Conservation (phyloP, 345 rosid species). For the Lenwebbia sp. region DNA sequence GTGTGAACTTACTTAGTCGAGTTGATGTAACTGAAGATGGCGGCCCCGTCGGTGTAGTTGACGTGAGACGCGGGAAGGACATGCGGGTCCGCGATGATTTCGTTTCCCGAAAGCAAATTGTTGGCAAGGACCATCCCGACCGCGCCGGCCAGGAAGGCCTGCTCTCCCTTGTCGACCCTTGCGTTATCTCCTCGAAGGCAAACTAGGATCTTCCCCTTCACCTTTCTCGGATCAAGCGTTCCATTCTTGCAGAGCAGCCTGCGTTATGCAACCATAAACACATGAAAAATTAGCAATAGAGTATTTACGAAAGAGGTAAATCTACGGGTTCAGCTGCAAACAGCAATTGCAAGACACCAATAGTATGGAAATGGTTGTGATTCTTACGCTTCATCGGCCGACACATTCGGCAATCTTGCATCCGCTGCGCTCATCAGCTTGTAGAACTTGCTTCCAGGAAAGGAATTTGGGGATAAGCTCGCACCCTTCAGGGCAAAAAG, state of each 20-base stretch:
- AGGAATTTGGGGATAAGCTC: constrained; percentile 42
- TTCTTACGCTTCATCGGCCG: constrained; percentile 48
- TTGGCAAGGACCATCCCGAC: constrained; percentile 76
- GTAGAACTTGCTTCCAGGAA: constrained; percentile 37
- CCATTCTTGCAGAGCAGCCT: constrained; percentile 49
- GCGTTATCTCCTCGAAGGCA: constrained; percentile 46
- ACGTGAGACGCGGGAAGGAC: constrained; percentile 73
- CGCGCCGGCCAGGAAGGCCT: constrained; percentile 58
- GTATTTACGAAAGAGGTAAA: background rate
- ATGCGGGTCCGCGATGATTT: constrained; percentile 44
- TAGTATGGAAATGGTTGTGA: background rate
- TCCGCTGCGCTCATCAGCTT: constrained; percentile 42
- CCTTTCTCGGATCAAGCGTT: constrained; percentile 51
- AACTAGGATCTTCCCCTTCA: constrained; percentile 57
- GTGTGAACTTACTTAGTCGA: constrained; percentile 27
- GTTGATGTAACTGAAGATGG: constrained; percentile 36
- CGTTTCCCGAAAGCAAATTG: constrained; percentile 20
- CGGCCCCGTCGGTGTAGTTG: constrained; percentile 31
- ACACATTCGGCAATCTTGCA: constrained; percentile 44
- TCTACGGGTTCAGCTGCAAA: background rate
- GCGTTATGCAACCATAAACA: background rate
- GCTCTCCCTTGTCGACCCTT: constrained; percentile 46
- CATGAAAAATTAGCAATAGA: background rate
- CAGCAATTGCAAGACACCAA: background rate
- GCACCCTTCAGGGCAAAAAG: constrained; percentile 43